Conservation (phyloP, 371 early-diverging fungal genomes). For the Blakeslea trispora region DNA sequence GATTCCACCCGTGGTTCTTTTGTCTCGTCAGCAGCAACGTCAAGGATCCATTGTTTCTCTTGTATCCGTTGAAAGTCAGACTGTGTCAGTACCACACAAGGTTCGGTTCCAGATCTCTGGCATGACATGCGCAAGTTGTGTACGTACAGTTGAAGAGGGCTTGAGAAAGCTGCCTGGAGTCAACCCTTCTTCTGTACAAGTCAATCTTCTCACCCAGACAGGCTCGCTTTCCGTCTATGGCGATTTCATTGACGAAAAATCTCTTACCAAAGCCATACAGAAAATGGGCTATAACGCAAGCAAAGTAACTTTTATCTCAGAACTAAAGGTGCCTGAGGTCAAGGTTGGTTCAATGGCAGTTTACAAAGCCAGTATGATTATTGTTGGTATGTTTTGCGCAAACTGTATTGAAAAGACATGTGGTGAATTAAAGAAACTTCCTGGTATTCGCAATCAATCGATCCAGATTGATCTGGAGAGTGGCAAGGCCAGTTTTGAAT, state of each 20-base stretch:
- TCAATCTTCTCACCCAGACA: conserved; percentile 70
- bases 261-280: conserved; percentile 51
- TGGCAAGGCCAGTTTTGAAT: conserved; percentile 50
- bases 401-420: conserved; percentile 66
- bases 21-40: conserved; percentile 1
- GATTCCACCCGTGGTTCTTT: conserved; percentile 30
- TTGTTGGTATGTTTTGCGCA: conserved; percentile 72
- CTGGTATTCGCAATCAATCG: conserved; percentile 34
- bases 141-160: conserved; percentile 73
- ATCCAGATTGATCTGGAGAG: conserved; percentile 49
- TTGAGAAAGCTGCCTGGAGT: conserved; percentile 70
- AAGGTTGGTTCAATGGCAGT: not conserved
- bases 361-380: conserved; percentile 36
- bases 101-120: conserved; percentile 76
- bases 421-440: conserved; percentile 32
- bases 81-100: conserved; percentile 32
- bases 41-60: conserved; percentile 26
- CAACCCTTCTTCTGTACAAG: conserved; percentile 61
- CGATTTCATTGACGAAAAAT: conserved; percentile 29
- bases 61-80: conserved; percentile 26
- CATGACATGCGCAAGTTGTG: conserved; percentile 90
- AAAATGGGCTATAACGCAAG: conserved; percentile 65
- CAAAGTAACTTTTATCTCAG: conserved; percentile 32
- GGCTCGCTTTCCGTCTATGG: conserved; percentile 51
- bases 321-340: not conserved